phyloP scores from a whole-genome alignment of 176 grass and related monocot genomes.

The Juncus inflexus region DNA sequence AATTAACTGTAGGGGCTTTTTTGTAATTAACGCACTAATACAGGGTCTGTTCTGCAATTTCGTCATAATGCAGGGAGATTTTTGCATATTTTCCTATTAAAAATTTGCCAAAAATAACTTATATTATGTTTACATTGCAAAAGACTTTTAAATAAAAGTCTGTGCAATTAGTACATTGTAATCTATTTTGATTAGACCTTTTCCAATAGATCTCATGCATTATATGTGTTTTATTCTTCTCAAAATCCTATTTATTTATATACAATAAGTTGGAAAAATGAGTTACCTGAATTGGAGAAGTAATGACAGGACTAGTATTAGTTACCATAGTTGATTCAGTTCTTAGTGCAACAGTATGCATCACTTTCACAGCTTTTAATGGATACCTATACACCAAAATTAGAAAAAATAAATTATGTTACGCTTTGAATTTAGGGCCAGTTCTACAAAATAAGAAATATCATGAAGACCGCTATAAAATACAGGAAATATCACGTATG shows the following conservation, averaged over 20 bases:
- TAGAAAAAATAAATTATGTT: conserved; percentile 25
- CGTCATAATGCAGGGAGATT: too few species aligned
- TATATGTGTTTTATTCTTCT: neutral
- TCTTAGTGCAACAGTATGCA: conserved; percentile 86
- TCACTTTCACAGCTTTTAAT: conserved; percentile 93
- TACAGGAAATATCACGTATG: neutral
- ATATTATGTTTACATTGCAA: too few species aligned
- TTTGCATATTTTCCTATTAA: too few species aligned
- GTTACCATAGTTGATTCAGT: conserved; percentile 82
- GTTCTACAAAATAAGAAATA: too few species aligned
- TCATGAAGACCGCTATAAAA: neutral
- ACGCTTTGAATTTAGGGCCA: neutral
- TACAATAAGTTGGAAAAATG: neutral
- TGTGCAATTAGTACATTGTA: too few species aligned
- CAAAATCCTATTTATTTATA: neutral
- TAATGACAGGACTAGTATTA: conserved; percentile 33
- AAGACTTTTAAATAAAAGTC: too few species aligned
- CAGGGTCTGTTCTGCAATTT: too few species aligned
- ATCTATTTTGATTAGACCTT: too few species aligned
- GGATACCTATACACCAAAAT: conserved; percentile 58
- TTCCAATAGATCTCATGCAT: neutral
- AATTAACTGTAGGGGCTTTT: too few species aligned
- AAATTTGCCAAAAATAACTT: too few species aligned
- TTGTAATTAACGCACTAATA: too few species aligned
- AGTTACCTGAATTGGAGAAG: conserved; percentile 45